Evolutionary conservation across 768 basidiomycete species (phyloP), one percentile per base, ranked within the genome.

Genomic region (Boletales sp.): DNA sequence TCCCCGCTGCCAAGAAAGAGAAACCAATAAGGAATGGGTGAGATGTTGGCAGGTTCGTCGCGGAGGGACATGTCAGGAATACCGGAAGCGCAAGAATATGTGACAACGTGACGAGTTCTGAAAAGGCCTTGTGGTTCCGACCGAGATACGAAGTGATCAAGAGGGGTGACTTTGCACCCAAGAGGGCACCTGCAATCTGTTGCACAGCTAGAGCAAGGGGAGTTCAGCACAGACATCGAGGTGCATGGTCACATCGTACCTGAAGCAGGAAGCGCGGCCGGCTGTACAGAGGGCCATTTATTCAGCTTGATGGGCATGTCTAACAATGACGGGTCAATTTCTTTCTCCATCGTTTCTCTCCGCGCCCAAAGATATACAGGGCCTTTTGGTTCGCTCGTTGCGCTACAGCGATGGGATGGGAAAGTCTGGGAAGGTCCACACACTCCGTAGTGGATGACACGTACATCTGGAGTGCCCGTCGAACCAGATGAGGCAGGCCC

Each of bases 291-390:
- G 0, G 82, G 78, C 82, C 83, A 85, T 48, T 72, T 69, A n/a
- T 53, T 54, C 36, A 59, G 51, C 0, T 69, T 50, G 10, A 65
- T 48, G 0, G 67, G 44, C 3, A 64, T 52, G 18, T 69, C 60
- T n/a, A 80, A 52, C 2, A 65, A 49, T 5, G 65, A 53, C 5
- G 68, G 52, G 18, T 78, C 72, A 1, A 86, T 63, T 58, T 84
- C 80, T 61, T 85, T 76, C 56, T 88, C 86, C 73, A 82, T 81
- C 1, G 77, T 74, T 59, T 88, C 87, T n/a, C 87, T 74, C 14
- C 83, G 74, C 12, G 78, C 84, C 82, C 84, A 87, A 8, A 87
- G 71, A 61, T 89, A 87, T 1, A 85, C 84, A 0, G 87, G 87
- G 0, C 87, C 86, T 60, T 78, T 82, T 0, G 87, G 87, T 27